Evolutionary conservation across 352 stramenopile species (phyloP), one percentile per base, ranked within the genome.

Genomic region (Phytophthora agathidicida): DNA sequence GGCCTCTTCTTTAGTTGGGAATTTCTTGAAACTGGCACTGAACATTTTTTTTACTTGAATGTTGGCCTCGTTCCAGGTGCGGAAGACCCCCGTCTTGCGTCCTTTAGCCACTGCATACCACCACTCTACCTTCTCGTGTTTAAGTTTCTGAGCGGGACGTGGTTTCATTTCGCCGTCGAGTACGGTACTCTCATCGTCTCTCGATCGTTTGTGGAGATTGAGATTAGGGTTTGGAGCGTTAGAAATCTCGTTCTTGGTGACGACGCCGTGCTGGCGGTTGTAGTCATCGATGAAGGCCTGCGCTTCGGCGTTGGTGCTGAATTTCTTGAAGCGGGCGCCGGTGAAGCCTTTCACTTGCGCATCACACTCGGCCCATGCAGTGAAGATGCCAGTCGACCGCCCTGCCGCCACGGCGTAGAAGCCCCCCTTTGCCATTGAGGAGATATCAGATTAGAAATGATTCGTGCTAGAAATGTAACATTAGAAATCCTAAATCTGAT

Each of bases 391-490:
- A 0, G 64, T 71, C 0, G 37, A 58, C n/a, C 82, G 76, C 0
- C 83, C 83, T 0, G 58, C 61, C 2, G 83, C 78, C 46, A 90
- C 83, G 0, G 79, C 83, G 71, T 91, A 93, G 47, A 70, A 89
- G 64, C 46, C 75, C 10, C 47, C 43, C n/a, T 60, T 65, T 23
- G 54, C 30, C 55, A 71, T 71, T 23, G 7, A 6, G 20, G 2
- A 10, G 38, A 20, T 44, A 14, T 13, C 1, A 27, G 19, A 27
- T 28, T 44, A 24, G 20, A n/a, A 16, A 43, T 53, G 33, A 7
- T 43, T 13, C 17, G 33, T 23, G 20, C 23, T 41, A 16, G 19
- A 24, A 14, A 14, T 22, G 33, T 24, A 16, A 41, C 33, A 16
- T 16, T 43, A 43, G 19, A 16, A 16, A 43, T 16, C 17, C 24